Base-by-base conservation (phyloP, 1,284 basidiomycete species). In the Cryptococcus deneoformans region DNA sequence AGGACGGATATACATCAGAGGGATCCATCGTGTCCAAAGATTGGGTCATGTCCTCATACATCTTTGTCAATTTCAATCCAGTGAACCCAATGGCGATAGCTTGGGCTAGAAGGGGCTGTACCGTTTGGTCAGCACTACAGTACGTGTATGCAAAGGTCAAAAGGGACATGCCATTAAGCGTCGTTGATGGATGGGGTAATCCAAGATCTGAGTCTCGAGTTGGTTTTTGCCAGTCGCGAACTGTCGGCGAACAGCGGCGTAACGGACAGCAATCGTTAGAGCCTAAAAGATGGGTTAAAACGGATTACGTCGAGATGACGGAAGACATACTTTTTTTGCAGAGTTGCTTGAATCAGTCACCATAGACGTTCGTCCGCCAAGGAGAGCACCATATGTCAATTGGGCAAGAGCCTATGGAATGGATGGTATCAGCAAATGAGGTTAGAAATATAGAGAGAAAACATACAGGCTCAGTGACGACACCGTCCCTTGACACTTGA, bases 101-200 rank as follows among this genome's bases (percentile, higher is more conserved):
- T 75, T 84, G 83, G 8, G 82, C 79, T 35, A 83, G 72, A 20
- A 83, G 74, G 74, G 83, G 83, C 74, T 76, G 35, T 29, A 10
- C 11, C 4, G 52, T 11, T 20, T 9, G 45, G 40, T 69, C 40
- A 64, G 58, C 50, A 55, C 16, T 6, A 7, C 34, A 8, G 50
- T 5, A 29, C 40, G 24, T 24, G 11, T 3, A 35, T 42, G 11
- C 14, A 37, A 16, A 49, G 12, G 11, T 10, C 10, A 16, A 54
- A 9, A 36, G 34, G 5, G 34, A 56, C 67, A 60, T 44, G 72
- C 73, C 73, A 84, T 77, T 38, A 84, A 69, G n/a, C 83, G 77
- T 16, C 83, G 78, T 71, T 84, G 83, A 69, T 84, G 83, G 53
- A 83, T 83, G 5, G 82, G 82, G 68, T 84, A 84, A 70, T 84